phyloP scores from a whole-genome alignment of 2,329 filamentous ascomycete genomes.

The Zasmidium cellare region DNA sequence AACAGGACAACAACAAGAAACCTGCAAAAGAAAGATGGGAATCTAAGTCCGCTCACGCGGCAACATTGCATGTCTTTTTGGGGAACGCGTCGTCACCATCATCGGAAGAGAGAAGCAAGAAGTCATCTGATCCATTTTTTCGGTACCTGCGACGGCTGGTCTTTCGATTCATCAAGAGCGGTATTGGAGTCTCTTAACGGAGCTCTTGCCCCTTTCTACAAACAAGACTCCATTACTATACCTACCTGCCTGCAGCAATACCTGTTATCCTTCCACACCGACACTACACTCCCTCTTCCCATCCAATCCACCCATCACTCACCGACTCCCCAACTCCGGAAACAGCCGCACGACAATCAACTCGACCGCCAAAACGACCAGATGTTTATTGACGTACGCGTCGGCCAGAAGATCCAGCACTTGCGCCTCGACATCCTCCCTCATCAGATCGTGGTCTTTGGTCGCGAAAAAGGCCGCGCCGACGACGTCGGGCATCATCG shows the following conservation, averaged over 20 bases:
- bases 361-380: conserved; percentile 81
- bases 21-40: conserved; percentile 7
- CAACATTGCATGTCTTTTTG: conserved; percentile 1
- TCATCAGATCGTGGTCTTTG: conserved; percentile 24
- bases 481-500: conserved; percentile 50
- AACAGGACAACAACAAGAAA: conserved; percentile 8
- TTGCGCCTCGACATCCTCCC: conserved; percentile 49
- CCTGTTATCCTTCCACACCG: neutral
- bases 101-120: no score
- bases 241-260: neutral
- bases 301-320: no score
- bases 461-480: conserved; percentile 46
- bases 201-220: neutral
- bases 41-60: conserved; percentile 27
- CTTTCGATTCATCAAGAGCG: neutral
- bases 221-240: no score
- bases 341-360: conserved; percentile 76
- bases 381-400: conserved; percentile 87
- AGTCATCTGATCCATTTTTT: neutral
- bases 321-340: conserved; percentile 71
- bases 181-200: no score
- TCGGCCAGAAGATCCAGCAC: conserved; percentile 72
- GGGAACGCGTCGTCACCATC: neutral
- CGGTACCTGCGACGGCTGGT: neutral
- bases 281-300: no score